Conservation (phyloP, 2,329 filamentous ascomycete species). For the Sporothrix globosa region DNA sequence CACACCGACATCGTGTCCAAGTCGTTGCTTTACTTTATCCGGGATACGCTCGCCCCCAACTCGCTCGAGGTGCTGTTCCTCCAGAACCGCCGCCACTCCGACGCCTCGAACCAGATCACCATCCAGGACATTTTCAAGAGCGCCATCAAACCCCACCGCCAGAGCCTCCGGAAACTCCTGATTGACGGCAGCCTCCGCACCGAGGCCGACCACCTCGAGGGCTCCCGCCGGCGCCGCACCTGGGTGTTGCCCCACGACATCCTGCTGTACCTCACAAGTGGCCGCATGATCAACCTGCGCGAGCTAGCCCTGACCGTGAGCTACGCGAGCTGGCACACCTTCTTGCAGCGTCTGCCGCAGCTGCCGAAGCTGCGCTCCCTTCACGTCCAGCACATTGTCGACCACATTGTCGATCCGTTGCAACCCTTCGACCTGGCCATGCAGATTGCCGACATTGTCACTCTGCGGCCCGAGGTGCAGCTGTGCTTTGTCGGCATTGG, state of each 20-base stretch:
- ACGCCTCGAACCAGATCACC: slow-evolving; percentile 56
- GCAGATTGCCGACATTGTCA: slow-evolving; percentile 77
- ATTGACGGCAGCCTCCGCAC: slow-evolving; percentile 69
- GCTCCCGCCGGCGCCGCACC: slow-evolving; percentile 59
- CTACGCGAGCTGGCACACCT: slow-evolving; percentile 80
- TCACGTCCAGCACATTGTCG: slow-evolving; percentile 40
- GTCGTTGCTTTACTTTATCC: slow-evolving; percentile 72
- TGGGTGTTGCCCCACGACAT: slow-evolving; percentile 74
- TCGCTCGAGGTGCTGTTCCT: slow-evolving; percentile 78
- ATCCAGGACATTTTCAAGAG: slow-evolving; percentile 73
- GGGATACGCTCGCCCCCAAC: slow-evolving; percentile 76
- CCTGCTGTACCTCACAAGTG: slow-evolving; percentile 73
- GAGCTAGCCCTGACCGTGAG: slow-evolving; percentile 74
- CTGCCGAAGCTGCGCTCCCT: slow-evolving; percentile 67
- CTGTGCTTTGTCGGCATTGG: slow-evolving; percentile 77
- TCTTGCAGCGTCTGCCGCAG: slow-evolving; percentile 73
- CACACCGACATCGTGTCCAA: slow-evolving; percentile 74
- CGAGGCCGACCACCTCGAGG: slow-evolving; percentile 40
- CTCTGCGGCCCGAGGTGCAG: slow-evolving; percentile 73
- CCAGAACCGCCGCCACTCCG: slow-evolving; percentile 63
- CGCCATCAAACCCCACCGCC: slow-evolving; percentile 69
- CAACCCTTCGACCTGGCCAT: slow-evolving; percentile 72
- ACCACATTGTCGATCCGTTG: slow-evolving; percentile 40
- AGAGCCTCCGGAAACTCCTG: slow-evolving; percentile 71
- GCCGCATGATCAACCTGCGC: slow-evolving; percentile 70